These are phyloP conservation scores for Cutaneotrichosporon sp. DNA, from an alignment of 1,284 basidiomycete species.

Conservation along the genomic window DNA sequence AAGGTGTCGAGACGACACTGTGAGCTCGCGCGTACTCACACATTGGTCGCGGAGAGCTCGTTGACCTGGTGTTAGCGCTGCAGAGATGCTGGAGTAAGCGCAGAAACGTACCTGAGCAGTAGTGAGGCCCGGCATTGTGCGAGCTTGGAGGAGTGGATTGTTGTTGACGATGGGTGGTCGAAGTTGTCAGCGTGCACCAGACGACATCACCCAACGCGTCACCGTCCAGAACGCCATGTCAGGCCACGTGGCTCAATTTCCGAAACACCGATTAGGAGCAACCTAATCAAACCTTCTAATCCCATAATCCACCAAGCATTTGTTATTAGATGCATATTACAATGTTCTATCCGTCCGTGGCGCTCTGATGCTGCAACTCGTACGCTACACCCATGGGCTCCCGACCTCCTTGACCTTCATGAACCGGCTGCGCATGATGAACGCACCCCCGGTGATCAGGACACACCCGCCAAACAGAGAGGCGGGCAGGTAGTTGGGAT, in stretches of 20 bases:
- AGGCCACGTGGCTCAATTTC: constrained; percentile 13
- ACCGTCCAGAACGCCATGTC: constrained; percentile 8
- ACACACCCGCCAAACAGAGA: constrained; percentile 37
- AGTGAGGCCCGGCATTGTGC: constrained; percentile 50
- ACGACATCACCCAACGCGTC: constrained; percentile 15
- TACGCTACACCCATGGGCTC: constrained; percentile 17
- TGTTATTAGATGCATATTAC: not conserved
- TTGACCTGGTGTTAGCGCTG: constrained; percentile 41
- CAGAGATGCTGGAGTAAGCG: not conserved
- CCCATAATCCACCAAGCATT: not conserved
- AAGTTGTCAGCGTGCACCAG: not conserved
- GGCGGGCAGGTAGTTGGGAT: constrained; percentile 32
- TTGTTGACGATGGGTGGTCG: constrained; percentile 11
- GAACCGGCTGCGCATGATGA: constrained; percentile 2
- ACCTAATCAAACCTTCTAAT: not conserved
- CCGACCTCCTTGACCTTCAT: constrained; percentile 19
- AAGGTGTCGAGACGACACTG: not conserved
- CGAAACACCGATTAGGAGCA: constrained; percentile 3
- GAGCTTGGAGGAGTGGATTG: not conserved
- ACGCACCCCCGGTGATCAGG: constrained; percentile 15
- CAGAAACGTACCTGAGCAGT: constrained; percentile 48
- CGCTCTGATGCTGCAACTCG: not conserved
- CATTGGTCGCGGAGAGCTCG: constrained; percentile 49
- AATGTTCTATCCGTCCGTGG: not conserved
- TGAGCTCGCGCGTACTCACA: constrained; percentile 36